phyloP scores from a whole-genome alignment of 352 stramenopile species.

The Thalassiosira mediterranea region DNA sequence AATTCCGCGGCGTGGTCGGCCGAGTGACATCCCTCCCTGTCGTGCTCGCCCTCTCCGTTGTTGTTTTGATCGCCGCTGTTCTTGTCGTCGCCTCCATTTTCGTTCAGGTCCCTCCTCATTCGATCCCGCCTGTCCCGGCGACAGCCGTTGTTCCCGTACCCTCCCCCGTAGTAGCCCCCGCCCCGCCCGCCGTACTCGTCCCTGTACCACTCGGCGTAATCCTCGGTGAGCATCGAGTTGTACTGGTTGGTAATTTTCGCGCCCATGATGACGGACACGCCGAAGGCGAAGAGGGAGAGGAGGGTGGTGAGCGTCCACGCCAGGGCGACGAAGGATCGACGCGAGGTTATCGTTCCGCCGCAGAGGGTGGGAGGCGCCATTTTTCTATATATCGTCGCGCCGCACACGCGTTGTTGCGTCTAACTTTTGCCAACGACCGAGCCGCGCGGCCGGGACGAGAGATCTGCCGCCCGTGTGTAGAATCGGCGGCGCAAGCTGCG shows the following conservation, averaged over 20 bases:
- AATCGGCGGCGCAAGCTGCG: no score
- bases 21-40: constrained; percentile 39
- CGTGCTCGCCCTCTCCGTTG: constrained; percentile 26
- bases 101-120: background rate
- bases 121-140: constrained; percentile 16
- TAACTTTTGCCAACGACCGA: no score
- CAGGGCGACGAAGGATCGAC: constrained; percentile 74
- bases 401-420: no score
- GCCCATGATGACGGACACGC: constrained; percentile 56
- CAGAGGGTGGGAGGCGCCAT: constrained; percentile 68
- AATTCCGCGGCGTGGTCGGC: constrained; percentile 42
- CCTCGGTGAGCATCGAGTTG: constrained; percentile 55
- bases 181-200: constrained; percentile 44
- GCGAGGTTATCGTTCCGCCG: constrained; percentile 65
- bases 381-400: no score
- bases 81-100: constrained; percentile 27
- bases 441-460: no score
- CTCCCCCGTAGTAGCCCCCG: constrained; percentile 24
- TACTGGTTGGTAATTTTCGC: constrained; percentile 76
- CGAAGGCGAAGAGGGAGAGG: constrained; percentile 72
- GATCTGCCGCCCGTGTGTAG: no score
- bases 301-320: constrained; percentile 77
- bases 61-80: constrained; percentile 38
- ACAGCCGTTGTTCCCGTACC: constrained; percentile 41
- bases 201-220: constrained; percentile 60